Evolutionary conservation across 2,329 filamentous ascomycete species (phyloP).

Genomic region (Bipolaris sorokiniana): DNA sequence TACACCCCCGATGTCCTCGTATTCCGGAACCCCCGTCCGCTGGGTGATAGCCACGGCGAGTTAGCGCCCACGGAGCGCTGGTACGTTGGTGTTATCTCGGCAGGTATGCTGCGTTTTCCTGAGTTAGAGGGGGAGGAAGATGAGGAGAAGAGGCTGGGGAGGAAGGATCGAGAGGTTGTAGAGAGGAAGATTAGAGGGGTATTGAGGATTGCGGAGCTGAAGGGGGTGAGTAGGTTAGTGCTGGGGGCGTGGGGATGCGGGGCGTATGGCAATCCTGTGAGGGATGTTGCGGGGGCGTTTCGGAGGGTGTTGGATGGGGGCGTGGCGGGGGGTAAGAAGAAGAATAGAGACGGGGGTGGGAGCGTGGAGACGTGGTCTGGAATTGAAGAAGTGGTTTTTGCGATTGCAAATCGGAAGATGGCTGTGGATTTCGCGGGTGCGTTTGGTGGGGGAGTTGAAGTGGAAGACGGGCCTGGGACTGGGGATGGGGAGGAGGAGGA

Average conservation of each 20-base stretch:
- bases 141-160: slow-evolving; percentile 26
- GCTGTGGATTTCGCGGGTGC: slow-evolving; percentile 59
- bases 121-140: slow-evolving; percentile 57
- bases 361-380: slow-evolving; percentile 50
- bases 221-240: slow-evolving; percentile 58
- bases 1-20: slow-evolving; percentile 66
- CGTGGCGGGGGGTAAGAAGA: slow-evolving; percentile 15
- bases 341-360: slow-evolving; percentile 20
- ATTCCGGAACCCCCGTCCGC: slow-evolving; percentile 52
- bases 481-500: slow-evolving; percentile 39
- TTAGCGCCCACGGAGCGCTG: slow-evolving; percentile 58
- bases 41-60: slow-evolving; percentile 47
- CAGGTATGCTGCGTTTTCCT: slow-evolving; percentile 65
- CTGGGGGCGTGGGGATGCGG: slow-evolving; percentile 71
- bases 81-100: slow-evolving; percentile 64
- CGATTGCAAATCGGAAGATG: slow-evolving; percentile 61
- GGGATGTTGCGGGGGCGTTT: slow-evolving; percentile 65
- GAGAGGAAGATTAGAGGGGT: slow-evolving; percentile 64
- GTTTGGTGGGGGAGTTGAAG: slow-evolving; percentile 53
- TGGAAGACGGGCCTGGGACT: slow-evolving; percentile 50
- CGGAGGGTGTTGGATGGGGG: slow-evolving; percentile 41
- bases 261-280: slow-evolving; percentile 66
- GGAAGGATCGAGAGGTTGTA: slow-evolving; percentile 59
- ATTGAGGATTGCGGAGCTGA: slow-evolving; percentile 57
- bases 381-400: slow-evolving; percentile 64